Percentiles rank a stretch among this genome's conserved stretches.
Conservation (phyloP, 148 eudicot species). For the Amaranthus hypochondriacus region DNA sequence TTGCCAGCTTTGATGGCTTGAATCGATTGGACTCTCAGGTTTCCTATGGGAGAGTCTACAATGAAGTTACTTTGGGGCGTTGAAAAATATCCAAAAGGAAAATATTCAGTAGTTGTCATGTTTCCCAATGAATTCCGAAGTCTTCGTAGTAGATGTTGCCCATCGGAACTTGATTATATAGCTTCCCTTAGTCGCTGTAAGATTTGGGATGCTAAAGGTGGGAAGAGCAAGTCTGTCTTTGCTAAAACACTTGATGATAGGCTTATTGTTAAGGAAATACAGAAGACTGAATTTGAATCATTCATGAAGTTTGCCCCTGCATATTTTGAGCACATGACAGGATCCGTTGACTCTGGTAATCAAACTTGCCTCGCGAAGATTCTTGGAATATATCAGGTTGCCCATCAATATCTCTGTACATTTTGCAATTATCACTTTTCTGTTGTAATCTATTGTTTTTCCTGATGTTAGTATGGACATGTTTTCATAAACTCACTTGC, state of each 20-base stretch:
- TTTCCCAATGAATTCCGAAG: conserved; percentile 62
- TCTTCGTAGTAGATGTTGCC: conserved; percentile 66
- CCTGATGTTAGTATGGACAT: neutral
- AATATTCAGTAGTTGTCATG: conserved; percentile 69
- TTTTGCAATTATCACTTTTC: neutral
- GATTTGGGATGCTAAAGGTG: conserved; percentile 97
- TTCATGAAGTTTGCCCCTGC: conserved; percentile 62
- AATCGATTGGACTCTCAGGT: conserved; percentile 47
- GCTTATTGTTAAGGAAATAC: conserved; percentile 87
- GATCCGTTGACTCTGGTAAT: conserved; percentile 60
- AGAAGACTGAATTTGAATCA: conserved; percentile 75
- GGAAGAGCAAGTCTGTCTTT: conserved; percentile 90
- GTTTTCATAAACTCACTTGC: conserved; percentile 17
- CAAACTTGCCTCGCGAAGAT: conserved; percentile 97
- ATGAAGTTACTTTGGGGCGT: conserved; percentile 62
- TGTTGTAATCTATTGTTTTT: neutral
- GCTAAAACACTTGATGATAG: conserved; percentile 85
- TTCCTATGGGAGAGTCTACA: conserved; percentile 47
- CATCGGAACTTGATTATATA: conserved; percentile 80
- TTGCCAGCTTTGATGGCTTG: conserved; percentile 55
- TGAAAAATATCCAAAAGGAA: conserved; percentile 51
- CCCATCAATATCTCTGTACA: neutral
- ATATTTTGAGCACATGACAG: conserved; percentile 66
- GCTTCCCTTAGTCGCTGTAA: conserved; percentile 89
- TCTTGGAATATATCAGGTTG: conserved; percentile 92